Conservation (phyloP, 768 basidiomycete species). For the Lactifluus subvellereus region DNA sequence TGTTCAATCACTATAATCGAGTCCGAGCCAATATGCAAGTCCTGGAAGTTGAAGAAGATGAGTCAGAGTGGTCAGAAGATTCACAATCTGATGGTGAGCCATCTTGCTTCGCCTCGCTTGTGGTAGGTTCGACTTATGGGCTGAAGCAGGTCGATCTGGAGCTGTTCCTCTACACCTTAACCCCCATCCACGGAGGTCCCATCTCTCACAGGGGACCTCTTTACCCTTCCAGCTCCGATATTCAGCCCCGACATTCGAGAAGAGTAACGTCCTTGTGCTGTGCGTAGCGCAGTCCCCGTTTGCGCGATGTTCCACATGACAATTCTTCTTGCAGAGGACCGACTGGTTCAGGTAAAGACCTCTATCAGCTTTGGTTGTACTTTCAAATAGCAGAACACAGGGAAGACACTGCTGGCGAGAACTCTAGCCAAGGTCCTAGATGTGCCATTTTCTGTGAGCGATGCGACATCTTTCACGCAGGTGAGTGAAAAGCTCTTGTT, state of each 20-base stretch:
- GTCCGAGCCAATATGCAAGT: conserved; percentile 63
- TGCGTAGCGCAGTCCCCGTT: conserved; percentile 36
- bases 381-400: conserved; percentile 33
- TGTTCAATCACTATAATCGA: conserved; percentile 94
- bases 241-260: conserved; percentile 67
- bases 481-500: conserved; percentile 34
- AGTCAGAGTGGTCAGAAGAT: conserved; percentile 29
- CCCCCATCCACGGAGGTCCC: conserved; percentile 43
- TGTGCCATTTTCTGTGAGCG: conserved; percentile 90
- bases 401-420: conserved; percentile 86
- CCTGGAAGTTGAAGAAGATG: conserved; percentile 36
- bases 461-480: conserved; percentile 93
- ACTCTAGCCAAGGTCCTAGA: conserved; percentile 89
- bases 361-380: conserved; percentile 1
- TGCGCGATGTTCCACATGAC: background rate
- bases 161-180: conserved; percentile 51
- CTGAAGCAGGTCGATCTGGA: conserved; percentile 28
- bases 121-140: background rate
- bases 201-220: conserved; percentile 4
- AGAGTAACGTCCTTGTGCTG: conserved; percentile 94
- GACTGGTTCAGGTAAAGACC: conserved; percentile 67
- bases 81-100: conserved; percentile 31
- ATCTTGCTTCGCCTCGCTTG: background rate
- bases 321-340: conserved; percentile 50
- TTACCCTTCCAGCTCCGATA: conserved; percentile 38